Base-by-base conservation (phyloP, 257 asterid genomes). In the Phtheirospermum japonicum region DNA sequence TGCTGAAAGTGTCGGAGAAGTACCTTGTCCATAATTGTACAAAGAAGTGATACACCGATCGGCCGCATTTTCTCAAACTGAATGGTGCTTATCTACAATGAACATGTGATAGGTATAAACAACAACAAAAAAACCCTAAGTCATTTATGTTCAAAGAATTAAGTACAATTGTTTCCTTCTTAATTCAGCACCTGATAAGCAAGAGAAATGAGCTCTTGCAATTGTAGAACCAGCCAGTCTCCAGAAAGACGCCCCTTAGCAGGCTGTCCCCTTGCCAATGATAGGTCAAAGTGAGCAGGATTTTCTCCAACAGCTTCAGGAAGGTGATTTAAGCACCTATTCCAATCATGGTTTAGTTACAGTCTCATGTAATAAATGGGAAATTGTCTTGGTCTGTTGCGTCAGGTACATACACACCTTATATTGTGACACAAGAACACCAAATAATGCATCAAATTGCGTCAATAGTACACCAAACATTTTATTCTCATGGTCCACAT, bases 1-100 rank as follows among this genome's bases (percentile, higher is more conserved):
- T 71, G 13, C 34, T 53, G 63, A 51, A n/a, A 46, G 23, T 61
- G n/a, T 36, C 10, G 36, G 57, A 61, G 49, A 71, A 37, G 58
- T 83, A 93, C 99, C 99, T 89, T 93, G 81, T 93, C 99, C 81
- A 93, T 64, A 68, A 93, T 80, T 49, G 91, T 82, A 71, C 95
- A 85, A 30, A 93, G 81, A 68, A 93, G 94, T 54, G 90, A 81
- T 48, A 87, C 86, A 36, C 99, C 99, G 49, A 87, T 76, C 45
- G 94, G 88, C 70, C 90, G 85, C 97, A 93, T 85, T 67, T 85
- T 83, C 77, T 85, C 99, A 69, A 93, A 89, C 79, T 89, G 96
- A 77, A 93, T 93, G 74, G 99, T 93, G 84, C 97, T 93, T 80
- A 89, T 83, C 99, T 93, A 81, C 74, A 78, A 74, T 56, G 69